These are phyloP conservation scores for Saccharomyces hybrid DNA, from an alignment of 1,139 yeast genomes.

Conservation along the genomic window DNA sequence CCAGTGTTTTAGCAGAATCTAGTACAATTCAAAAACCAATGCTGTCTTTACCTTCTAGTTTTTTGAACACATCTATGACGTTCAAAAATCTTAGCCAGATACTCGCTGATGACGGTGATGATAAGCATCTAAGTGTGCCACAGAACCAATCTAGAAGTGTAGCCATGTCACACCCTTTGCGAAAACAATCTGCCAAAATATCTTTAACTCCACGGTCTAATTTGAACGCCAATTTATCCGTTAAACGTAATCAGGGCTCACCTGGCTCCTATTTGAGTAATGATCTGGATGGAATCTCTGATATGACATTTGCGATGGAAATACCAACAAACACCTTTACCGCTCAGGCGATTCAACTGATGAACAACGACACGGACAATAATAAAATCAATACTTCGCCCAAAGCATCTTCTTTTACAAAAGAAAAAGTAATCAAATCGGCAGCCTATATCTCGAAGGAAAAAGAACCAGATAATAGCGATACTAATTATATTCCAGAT, in stretches of 20 bases:
- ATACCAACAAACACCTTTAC: slow-evolving; percentile 24
- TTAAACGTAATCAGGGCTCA: slow-evolving; percentile 2
- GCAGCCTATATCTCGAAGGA: background rate
- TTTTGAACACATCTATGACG: slow-evolving; percentile 23
- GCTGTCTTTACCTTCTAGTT: slow-evolving; percentile 19
- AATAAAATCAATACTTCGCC: background rate
- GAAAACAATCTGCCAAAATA: slow-evolving; percentile 14
- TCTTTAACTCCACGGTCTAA: slow-evolving; percentile 11
- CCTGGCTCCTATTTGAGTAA: background rate
- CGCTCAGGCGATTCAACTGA: slow-evolving; percentile 23
- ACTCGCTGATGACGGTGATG: slow-evolving; percentile 10
- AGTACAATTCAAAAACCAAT: slow-evolving; percentile 20
- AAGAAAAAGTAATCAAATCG: background rate
- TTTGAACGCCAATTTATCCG: slow-evolving; percentile 10
- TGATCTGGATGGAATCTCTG: slow-evolving; percentile 18
- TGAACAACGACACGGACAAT: background rate
- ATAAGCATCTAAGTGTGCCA: background rate
- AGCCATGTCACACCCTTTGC: slow-evolving; percentile 5
- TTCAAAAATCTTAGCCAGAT: slow-evolving; percentile 23
- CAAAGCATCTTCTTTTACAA: background rate
- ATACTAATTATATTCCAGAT: slow-evolving; percentile 5
- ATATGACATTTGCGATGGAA: slow-evolving; percentile 25
- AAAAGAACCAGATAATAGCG: background rate
- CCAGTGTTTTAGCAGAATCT: slow-evolving; percentile 26
- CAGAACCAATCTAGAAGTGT: slow-evolving; percentile 1